Evolutionary conservation across 129 eudicot genomes (phyloP), one percentile per base, ranked within the genome.

Genomic region (Chrysanthemum lavandulifolium): DNA sequence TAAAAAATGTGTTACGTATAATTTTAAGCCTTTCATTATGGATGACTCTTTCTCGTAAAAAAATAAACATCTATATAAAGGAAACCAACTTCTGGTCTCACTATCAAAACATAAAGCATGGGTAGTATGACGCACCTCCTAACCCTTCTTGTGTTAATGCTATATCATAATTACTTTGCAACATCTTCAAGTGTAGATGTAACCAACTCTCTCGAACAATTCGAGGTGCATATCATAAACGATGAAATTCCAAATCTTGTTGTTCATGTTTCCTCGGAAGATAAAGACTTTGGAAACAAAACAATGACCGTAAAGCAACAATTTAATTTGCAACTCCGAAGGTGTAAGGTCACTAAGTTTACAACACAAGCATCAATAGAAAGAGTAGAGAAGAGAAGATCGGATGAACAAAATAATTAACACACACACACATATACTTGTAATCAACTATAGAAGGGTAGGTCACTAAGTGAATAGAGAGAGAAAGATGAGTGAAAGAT

Each of bases 221-320:
- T 52, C n/a, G 36, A 29, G 8, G 13, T 74, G 12, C 2, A 6
- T 1, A 55, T 74, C 8, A 53, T 33, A n/a, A 10, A 65, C 31
- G 36, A 14, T 13, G 21, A 65, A 29, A 74, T 74, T 64, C 1
- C 13, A 3, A 67, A 64, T 11, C 23, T 52, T 2, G 25, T 74
- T 64, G 56, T 47, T 64, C 78, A 53, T 40, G 61, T 74, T 55
- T 21, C 11, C 43, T 74, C 78, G 2, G 54, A 65, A 25, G 45
- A 65, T 36, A 23, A 54, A 31, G 65, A 74, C 53, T 55, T 74
- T 12, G 65, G 57, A 18, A 74, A 64, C 48, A 40, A 4, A 51
- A 31, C 78, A 21, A 50, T 74, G 72, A 65, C 65, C 6, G 23
- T 8, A 18, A 8, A 64, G 6, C 27, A 9, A 0, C n/a, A 52